Evolutionary conservation across 208 protist species (phyloP), one percentile per base, ranked within the genome.

Genomic region (Crithidia brevicula): DNA sequence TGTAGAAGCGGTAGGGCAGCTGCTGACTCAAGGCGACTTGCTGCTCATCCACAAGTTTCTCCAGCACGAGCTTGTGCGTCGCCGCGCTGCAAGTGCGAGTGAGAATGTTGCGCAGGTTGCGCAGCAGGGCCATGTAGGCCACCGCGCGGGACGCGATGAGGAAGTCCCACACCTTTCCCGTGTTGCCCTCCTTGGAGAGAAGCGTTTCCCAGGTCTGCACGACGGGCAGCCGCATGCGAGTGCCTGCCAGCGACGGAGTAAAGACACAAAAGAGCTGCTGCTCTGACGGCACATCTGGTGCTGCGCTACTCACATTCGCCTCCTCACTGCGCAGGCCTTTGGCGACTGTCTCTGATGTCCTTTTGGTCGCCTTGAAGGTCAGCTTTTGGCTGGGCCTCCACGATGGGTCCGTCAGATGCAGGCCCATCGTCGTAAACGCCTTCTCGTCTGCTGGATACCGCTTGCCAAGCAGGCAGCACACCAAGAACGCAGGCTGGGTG

Each of bases 91-190:
- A 83, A 30, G 83, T 79, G n/a, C 79, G 81, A 8, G 88, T 72
- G 59, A 98, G 77, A 10, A 99, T 69, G 81, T 98, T 98, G n/a
- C 95, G 85, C n/a, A 98, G 56, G 71, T 98, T 98, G 51, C 90
- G 86, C 49, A 99, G 77, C 76, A 97, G 96, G 22, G 96, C 97
- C 95, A 98, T 98, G 75, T 98, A 98, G 13, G 97, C 95, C 18
- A 99, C 77, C 47, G 89, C 79, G 9, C 88, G 67, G 8, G 67
- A 20, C 38, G 82, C 81, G n/a, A 98, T 74, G 11, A 98, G 79
- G 25, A 74, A 67, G 67, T 98, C 92, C 96, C 98, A 99, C 4
- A 96, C 92, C 6, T 28, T 33, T 10, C 84, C 82, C 1, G 40
- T 86, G 79, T 99, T 98, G 50, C 98, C 98, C 45, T 81, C 57